A percentile compares a stretch with the other conserved stretches of the same genome.
Conservation (phyloP, 768 basidiomycete genomes). For the Vararia minispora region DNA sequence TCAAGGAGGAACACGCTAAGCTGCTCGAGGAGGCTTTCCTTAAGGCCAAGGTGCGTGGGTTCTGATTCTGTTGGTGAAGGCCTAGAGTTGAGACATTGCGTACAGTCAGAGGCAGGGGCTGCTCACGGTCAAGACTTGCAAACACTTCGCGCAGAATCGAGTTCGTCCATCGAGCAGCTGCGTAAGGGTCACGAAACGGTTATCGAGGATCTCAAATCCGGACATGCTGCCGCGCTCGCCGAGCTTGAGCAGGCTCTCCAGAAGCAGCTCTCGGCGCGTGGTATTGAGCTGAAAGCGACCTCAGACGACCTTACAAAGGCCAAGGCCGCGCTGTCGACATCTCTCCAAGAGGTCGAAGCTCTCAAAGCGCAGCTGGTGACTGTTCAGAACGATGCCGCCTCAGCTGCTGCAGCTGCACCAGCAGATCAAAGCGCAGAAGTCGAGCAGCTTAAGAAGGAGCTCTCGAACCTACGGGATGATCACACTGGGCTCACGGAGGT, state of each 20-base stretch:
- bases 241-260: conserved; percentile 42
- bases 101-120: conserved; percentile 59
- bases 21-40: conserved; percentile 63
- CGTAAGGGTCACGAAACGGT: conserved; percentile 47
- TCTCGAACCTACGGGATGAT: conserved; percentile 59
- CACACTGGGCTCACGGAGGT: conserved; percentile 52
- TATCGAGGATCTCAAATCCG: conserved; percentile 49
- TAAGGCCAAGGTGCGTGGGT: conserved; percentile 54
- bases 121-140: conserved; percentile 63
- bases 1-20: conserved; percentile 52
- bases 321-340: conserved; percentile 44
- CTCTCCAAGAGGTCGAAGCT: conserved; percentile 41
- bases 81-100: conserved; percentile 10
- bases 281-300: conserved; percentile 72
- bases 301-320: conserved; percentile 74
- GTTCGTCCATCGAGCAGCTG: conserved; percentile 59
- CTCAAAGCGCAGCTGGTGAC: conserved; percentile 58
- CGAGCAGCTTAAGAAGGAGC: conserved; percentile 43
- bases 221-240: conserved; percentile 52
- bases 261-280: conserved; percentile 52
- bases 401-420: conserved; percentile 21
- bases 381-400: conserved; percentile 35
- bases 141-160: conserved; percentile 53
- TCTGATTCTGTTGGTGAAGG: background rate
- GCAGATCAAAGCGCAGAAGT: conserved; percentile 44